Base-by-base conservation (phyloP, 1,284 basidiomycete genomes). In the Sporisorium scitamineum region DNA sequence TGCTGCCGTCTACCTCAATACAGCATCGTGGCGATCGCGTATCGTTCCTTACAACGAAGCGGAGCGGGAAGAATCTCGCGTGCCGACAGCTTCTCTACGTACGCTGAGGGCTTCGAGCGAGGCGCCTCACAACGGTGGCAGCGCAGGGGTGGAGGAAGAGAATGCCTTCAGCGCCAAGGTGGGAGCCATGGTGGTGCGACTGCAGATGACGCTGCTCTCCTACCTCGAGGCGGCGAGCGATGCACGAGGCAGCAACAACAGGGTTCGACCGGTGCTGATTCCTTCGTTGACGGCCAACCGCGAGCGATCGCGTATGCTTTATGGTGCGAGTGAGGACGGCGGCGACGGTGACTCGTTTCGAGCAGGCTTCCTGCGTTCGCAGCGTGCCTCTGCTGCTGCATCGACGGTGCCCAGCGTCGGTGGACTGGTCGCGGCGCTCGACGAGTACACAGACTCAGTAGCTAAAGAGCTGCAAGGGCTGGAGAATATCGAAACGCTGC, bases 1-100 rank as follows among this genome's bases (percentile, higher is more conserved):
- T 0, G 91, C 93, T 0, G 91, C 94, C 22, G 89, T 89, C 73
- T 92, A 90, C 79, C 89, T 97, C n/a, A 90, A 90, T 20, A 87
- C 87, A 44, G 88, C 89, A 11, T 88, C 88, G 53, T 92, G 91
- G 89, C 88, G 88, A 26, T 87, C 89, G 27, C 86, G 86, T 29
- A 87, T 94, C 1, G 85, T 88, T 37, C 93, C 93, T 0, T 88
- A 90, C 63, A 92, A 90, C 7, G 93, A 95, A 52, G 86, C 87
- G 0, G 94, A 95, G 84, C 84, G 90, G 14, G 86, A 89, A 52
- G 89, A 88, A 88, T 65, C 86, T 86, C 7, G 87, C 87, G 37
- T 62, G 29, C 60, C 72, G 13, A 68, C 75, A 11, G 66, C 71
- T 27, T 56, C 59, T 5, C 53, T 73, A 26, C 63, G 80, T 18